Percentiles rank a stretch among this genome's conserved stretches.
phyloP scores from a whole-genome alignment of 441 rosid genomes.

The Biscutella laevigata region DNA sequence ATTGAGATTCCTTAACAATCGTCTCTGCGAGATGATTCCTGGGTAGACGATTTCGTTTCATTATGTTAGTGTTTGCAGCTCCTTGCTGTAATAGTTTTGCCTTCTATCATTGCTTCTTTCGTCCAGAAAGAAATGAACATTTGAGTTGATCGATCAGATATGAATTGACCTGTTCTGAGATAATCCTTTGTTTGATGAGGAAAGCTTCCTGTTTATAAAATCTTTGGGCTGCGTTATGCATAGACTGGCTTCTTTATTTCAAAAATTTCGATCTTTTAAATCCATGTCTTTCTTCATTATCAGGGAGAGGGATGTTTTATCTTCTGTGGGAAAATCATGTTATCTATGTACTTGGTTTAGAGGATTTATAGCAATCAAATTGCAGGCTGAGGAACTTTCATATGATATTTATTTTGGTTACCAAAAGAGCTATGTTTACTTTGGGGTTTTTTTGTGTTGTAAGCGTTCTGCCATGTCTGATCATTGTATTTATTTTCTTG shows the following conservation, averaged over 20 bases:
- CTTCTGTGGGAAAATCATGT: neutral
- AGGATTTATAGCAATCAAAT: neutral
- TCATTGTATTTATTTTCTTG: neutral
- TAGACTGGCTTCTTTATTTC: too few relatives aligned
- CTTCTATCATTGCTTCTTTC: neutral
- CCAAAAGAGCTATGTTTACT: neutral
- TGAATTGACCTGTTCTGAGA: neutral
- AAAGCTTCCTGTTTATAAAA: too few relatives aligned
- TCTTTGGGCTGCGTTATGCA: too few relatives aligned
- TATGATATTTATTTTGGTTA: neutral
- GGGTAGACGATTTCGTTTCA: constrained; percentile 1
- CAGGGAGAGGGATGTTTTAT: neutral
- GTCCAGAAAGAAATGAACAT: neutral
- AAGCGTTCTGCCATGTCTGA: neutral
- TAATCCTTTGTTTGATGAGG: constrained; percentile 1
- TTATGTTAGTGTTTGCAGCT: too few relatives aligned
- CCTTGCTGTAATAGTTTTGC: neutral
- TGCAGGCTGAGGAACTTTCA: neutral
- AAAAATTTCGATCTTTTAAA: neutral
- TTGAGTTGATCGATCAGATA: constrained; percentile 1
- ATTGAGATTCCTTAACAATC: neutral
- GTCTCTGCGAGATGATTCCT: neutral
- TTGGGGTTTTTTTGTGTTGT: neutral
- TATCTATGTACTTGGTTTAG: neutral
- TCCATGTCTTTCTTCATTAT: neutral